Base-by-base conservation (phyloP, 2,329 filamentous ascomycete genomes). In the Pseudogymnoascus destructans region DNA sequence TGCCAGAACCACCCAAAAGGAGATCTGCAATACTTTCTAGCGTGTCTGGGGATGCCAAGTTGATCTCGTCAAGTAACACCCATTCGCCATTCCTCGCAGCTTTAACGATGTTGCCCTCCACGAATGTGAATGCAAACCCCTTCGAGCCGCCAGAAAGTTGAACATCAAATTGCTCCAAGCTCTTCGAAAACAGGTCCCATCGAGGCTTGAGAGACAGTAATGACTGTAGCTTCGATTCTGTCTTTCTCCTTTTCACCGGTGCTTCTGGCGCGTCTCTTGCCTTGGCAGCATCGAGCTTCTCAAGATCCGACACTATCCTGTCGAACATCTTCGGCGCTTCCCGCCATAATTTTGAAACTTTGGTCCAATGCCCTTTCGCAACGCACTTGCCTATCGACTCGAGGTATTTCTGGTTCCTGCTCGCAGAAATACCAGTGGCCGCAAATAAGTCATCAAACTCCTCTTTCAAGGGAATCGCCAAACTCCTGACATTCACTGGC, bases 21-120 rank as follows among this genome's bases (percentile, higher is more conserved):
- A 99, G 77, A 71, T 95, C 92, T 3, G 89, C 87, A 60, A 99
- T 87, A 62, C 90, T 91, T 71, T 98, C 93, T 3, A 99, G 74
- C 0, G 93, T 97, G 68, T 98, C 95, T 0, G 93, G 85, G 0
- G 92, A 92, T 5, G 93, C 93, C 61, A 99, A 74, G 69, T 98
- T 99, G 67, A 99, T 95, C 71, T 99, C 93, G 68, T 99, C 93
- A 23, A 97, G 78, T 15, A 99, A 78, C 25, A 98, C 87, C 93
- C 93, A 99, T 70, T 96, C 90, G 6, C 93, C 93, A 67, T 96
- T 95, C 38, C 92, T 81, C 21, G 92, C 84, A n/a, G 95, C 93
- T 72, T 95, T 95, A 59, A 98, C 86, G 62, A 99, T 87, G 66
- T 95, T 95, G 62, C 93, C 92, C 71, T 98, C 93, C 0, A 97